Evolutionary conservation across 108 stramenopile species (phyloP).

Genomic region (Ochromonas danica): DNA sequence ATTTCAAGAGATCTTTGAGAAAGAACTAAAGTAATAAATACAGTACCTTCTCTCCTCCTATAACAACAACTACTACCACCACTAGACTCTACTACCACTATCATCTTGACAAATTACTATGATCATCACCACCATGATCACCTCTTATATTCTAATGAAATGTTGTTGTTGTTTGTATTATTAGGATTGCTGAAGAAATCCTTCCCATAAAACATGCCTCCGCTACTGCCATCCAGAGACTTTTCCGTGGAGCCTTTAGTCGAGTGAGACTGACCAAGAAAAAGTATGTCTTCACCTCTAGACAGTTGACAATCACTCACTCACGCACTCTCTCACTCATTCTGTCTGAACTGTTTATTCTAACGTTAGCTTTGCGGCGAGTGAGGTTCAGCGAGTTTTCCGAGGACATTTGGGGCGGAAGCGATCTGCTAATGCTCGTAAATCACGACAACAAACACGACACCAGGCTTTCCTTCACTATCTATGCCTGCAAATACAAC

Average conservation of each 20-base stretch:
- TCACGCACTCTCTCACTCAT: not conserved
- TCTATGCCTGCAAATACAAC: slow-evolving; percentile 13
- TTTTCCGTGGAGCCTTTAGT: slow-evolving; percentile 5
- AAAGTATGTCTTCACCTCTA: not conserved
- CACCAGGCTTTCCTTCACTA: slow-evolving; percentile 9
- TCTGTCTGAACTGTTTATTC: not conserved
- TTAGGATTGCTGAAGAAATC: too few relatives aligned
- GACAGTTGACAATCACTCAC: not conserved
- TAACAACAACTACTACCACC: too few relatives aligned
- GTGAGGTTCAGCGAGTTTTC: not conserved
- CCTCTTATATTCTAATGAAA: too few relatives aligned
- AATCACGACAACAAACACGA: not conserved
- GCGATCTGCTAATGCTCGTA: not conserved
- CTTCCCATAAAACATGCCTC: not conserved
- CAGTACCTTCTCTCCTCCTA: too few relatives aligned
- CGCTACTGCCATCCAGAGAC: slow-evolving; percentile 6
- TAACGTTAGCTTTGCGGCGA: not conserved
- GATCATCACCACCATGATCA: too few relatives aligned
- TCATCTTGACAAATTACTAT: too few relatives aligned
- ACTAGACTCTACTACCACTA: too few relatives aligned
- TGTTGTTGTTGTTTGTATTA: too few relatives aligned
- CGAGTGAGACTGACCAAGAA: not conserved
- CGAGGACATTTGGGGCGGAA: slow-evolving; percentile 11
- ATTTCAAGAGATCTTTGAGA: too few relatives aligned
- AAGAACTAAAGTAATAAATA: too few relatives aligned